Conservation (phyloP, 768 basidiomycete genomes). For the Auriscalpium microsporum region DNA sequence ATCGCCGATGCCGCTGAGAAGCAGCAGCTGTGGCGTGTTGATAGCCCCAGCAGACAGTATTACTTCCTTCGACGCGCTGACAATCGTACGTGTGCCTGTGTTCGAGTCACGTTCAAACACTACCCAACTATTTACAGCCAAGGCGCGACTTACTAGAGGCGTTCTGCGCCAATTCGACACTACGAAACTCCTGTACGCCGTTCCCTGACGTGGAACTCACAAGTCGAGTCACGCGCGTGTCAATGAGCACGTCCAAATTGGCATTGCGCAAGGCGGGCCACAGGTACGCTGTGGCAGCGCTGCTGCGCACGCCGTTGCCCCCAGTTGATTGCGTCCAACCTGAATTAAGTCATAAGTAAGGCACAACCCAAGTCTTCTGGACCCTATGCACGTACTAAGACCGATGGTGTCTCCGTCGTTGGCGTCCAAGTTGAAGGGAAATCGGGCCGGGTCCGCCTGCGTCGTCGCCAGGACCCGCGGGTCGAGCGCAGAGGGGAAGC, state of each 20-base stretch:
- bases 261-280: neutral
- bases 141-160: neutral
- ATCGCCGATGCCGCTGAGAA: constrained; percentile 18
- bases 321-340: neutral
- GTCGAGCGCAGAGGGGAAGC: constrained; percentile 1
- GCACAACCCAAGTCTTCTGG: too few species aligned
- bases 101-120: neutral
- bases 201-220: neutral
- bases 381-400: neutral
- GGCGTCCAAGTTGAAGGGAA: neutral
- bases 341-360: neutral
- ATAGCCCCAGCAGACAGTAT: constrained; percentile 14
- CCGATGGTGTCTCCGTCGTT: constrained; percentile 1
- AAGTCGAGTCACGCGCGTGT: neutral
- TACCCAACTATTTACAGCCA: too few species aligned
- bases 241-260: constrained; percentile 1
- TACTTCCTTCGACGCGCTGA: constrained; percentile 6
- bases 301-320: neutral
- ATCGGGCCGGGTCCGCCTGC: neutral
- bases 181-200: neutral
- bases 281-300: constrained; percentile 2
- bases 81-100: neutral
- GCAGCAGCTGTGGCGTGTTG: constrained; percentile 16
- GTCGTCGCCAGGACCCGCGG: constrained; percentile 6
- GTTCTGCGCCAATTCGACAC: constrained; percentile 2